Conservation (phyloP, 164 flowering plant genomes). For the Magnolia kwangsiensis region DNA sequence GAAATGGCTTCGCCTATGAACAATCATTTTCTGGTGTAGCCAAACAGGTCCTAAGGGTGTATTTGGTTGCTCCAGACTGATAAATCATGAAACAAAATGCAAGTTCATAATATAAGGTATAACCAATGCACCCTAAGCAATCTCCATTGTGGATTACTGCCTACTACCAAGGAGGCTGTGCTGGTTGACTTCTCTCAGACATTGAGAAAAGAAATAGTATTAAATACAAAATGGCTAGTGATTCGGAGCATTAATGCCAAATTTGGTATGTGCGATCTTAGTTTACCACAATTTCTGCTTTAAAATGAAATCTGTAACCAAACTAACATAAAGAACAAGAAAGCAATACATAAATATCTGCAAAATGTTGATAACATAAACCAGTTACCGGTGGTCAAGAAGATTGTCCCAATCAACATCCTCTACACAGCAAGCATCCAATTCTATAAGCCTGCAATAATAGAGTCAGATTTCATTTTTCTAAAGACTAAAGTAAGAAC, state of each 20-base stretch:
- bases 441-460: conserved; percentile 27
- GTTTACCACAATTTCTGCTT: background rate
- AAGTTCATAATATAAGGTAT: too few relatives aligned
- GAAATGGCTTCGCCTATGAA: too few relatives aligned
- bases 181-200: too few relatives aligned
- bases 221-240: background rate
- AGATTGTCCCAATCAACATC: conserved; percentile 69
- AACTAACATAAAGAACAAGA: background rate
- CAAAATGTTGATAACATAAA: background rate
- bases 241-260: too few relatives aligned
- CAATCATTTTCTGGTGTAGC: too few relatives aligned
- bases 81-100: background rate
- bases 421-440: conserved; percentile 59
- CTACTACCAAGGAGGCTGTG: too few relatives aligned
- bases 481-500: background rate
- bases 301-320: background rate
- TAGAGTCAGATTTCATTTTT: background rate
- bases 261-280: background rate
- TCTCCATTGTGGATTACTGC: too few relatives aligned
- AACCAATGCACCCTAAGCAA: too few relatives aligned
- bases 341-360: background rate
- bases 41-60: too few relatives aligned
- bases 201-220: too few relatives aligned
- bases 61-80: background rate
- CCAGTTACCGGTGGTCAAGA: conserved; percentile 42